phyloP scores from a whole-genome alignment of 257 asterid genomes.

The Capsicum chinense region DNA sequence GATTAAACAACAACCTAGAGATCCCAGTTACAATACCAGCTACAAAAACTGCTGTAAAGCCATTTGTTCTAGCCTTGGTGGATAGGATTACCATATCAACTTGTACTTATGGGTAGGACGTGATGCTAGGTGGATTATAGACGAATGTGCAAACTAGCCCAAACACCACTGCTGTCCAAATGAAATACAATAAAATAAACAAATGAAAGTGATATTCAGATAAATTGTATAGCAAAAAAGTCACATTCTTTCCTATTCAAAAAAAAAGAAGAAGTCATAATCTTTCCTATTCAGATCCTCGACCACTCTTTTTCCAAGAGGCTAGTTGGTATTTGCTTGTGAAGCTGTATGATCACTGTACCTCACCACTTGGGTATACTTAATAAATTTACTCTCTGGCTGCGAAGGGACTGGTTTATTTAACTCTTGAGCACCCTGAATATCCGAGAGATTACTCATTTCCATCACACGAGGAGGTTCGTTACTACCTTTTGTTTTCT shows the following conservation, averaged over 20 bases:
- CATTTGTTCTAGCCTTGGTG: background rate
- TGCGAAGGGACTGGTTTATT: constrained; percentile 80
- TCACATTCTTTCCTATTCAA: too few relatives aligned
- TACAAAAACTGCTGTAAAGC: background rate
- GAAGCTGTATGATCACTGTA: background rate
- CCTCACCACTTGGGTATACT: constrained; percentile 20
- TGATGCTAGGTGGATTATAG: background rate
- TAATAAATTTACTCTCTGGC: constrained; percentile 41
- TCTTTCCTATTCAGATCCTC: too few relatives aligned
- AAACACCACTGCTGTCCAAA: background rate
- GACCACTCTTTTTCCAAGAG: background rate
- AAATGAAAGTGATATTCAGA: too few relatives aligned
- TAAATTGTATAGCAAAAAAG: too few relatives aligned
- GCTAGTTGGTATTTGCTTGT: background rate
- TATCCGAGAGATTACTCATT: constrained; percentile 78
- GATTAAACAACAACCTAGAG: background rate
- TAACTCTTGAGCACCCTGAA: constrained; percentile 72
- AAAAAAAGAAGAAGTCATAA: too few relatives aligned
- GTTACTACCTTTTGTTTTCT: constrained; percentile 12
- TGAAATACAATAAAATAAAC: too few relatives aligned
- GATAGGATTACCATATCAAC: background rate
- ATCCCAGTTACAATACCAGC: background rate
- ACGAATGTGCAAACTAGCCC: background rate
- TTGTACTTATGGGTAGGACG: background rate
- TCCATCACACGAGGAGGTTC: constrained; percentile 90